phyloP scores from a whole-genome alignment of 345 rosid genomes.

The Geranium brycei region DNA sequence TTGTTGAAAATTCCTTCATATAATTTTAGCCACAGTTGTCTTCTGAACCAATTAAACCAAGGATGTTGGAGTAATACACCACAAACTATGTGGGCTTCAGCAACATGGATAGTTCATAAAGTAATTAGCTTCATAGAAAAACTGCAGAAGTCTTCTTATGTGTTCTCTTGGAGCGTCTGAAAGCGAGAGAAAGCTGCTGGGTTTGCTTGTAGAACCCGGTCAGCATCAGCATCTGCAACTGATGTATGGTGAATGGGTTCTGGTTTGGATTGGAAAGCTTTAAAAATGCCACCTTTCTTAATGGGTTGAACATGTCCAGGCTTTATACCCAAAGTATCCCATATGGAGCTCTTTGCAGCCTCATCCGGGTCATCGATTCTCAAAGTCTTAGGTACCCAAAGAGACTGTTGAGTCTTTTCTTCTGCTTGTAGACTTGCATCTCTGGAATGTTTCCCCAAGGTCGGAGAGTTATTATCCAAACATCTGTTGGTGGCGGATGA shows the following conservation, averaged over 20 bases:
- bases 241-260: not conserved
- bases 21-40: not conserved
- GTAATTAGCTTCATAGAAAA: too few species aligned
- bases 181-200: constrained; percentile 26
- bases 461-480: constrained; percentile 5
- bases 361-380: constrained; percentile 17
- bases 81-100: too few species aligned
- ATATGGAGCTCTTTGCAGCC: not conserved
- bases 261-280: constrained; percentile 8
- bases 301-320: constrained; percentile 3
- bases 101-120: not conserved
- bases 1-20: not conserved
- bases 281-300: constrained; percentile 9
- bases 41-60: not conserved
- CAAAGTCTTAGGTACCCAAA: constrained; percentile 13
- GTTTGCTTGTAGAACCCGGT: constrained; percentile 11
- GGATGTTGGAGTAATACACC: not conserved
- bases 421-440: constrained; percentile 6
- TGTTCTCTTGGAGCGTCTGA: constrained; percentile 18
- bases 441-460: constrained; percentile 15
- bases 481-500: constrained; percentile 3
- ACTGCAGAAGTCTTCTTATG: constrained; percentile 3
- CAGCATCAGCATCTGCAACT: not conserved
- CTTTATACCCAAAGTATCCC: constrained; percentile 16
- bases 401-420: constrained; percentile 2